Conservation (phyloP, 371 early-diverging fungal genomes). For the Chytridium lagenaria region DNA sequence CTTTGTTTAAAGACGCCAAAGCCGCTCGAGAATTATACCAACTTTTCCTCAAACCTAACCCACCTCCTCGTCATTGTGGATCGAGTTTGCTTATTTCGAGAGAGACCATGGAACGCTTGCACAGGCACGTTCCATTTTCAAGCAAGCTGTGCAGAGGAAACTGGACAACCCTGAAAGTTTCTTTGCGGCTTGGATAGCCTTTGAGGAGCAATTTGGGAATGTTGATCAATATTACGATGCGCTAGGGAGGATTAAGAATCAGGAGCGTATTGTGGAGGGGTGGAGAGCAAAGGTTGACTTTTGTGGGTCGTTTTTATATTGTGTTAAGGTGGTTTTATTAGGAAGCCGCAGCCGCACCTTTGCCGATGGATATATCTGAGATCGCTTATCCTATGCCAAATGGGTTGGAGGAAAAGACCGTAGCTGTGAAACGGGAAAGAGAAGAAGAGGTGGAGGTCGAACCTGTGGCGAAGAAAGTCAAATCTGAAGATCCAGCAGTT, state of each 20-base stretch:
- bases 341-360: no score
- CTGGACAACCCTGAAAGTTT: constrained; percentile 61
- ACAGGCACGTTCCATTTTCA: constrained; percentile 45
- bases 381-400: neutral
- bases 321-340: no score
- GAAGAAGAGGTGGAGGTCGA: neutral
- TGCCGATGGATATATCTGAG: no score
- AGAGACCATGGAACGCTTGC: constrained; percentile 28
- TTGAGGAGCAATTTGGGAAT: constrained; percentile 61
- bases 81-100: constrained; percentile 45
- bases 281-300: constrained; percentile 25
- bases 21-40: constrained; percentile 33
- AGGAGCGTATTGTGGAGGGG: constrained; percentile 17
- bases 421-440: neutral
- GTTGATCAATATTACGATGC: constrained; percentile 46
- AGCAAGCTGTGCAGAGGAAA: constrained; percentile 49
- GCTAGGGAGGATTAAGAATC: constrained; percentile 19
- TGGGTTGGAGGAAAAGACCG: neutral
- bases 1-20: constrained; percentile 50
- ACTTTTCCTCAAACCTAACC: constrained; percentile 5
- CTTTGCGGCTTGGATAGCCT: constrained; percentile 54
- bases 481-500: neutral
- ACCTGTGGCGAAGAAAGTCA: neutral
- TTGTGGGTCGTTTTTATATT: neutral
- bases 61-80: constrained; percentile 24